Percentiles rank a stretch among this genome's conserved stretches.
phyloP scores from a whole-genome alignment of 176 grass and related monocot genomes.

The Elaeis guineensis region DNA sequence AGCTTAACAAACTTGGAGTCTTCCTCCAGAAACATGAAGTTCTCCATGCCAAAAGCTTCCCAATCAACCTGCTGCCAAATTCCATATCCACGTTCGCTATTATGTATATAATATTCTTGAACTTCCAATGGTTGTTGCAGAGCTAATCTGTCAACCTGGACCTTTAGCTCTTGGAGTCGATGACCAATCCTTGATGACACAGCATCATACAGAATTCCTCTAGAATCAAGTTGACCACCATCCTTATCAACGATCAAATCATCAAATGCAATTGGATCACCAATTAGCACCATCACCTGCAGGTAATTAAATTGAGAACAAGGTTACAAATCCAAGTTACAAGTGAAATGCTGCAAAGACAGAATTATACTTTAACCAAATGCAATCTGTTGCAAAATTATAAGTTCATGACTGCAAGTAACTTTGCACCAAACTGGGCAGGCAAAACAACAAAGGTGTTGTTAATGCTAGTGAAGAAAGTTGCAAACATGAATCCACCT shows the following conservation, averaged over 20 bases:
- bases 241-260: conserved; percentile 52
- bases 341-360: no score
- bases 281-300: conserved; percentile 87
- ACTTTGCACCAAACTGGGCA: no score
- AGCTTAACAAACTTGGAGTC: neutral
- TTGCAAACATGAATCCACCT: conserved; percentile 16
- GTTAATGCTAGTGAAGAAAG: no score
- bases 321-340: no score
- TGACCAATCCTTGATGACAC: conserved; percentile 61
- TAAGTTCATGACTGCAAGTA: no score
- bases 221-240: conserved; percentile 30
- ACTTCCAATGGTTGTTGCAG: conserved; percentile 37
- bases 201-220: conserved; percentile 59
- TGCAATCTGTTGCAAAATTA: no score
- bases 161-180: conserved; percentile 66
- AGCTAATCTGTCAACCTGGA: conserved; percentile 42
- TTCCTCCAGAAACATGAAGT: conserved; percentile 44
- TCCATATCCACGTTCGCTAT: conserved; percentile 9
- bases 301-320: conserved; percentile 2
- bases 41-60: conserved; percentile 80
- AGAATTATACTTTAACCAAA: no score
- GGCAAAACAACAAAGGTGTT: no score
- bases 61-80: conserved; percentile 83
- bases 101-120: conserved; percentile 9
- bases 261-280: conserved; percentile 77